Base-by-base conservation (phyloP, 768 basidiomycete genomes). In the Lactarius evosmus region DNA sequence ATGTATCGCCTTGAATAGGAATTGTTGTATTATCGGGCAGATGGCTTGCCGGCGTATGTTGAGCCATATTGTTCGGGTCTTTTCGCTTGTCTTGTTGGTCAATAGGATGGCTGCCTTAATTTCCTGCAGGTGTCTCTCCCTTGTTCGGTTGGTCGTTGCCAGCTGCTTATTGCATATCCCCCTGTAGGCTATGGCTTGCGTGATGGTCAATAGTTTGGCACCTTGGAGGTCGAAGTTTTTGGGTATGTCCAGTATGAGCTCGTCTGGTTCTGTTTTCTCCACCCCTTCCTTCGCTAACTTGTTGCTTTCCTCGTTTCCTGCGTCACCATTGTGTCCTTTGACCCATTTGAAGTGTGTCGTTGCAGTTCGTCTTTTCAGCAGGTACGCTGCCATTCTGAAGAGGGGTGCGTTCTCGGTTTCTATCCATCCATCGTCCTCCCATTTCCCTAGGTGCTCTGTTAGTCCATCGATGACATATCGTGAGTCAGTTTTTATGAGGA, bases 351-450 rank as follows among this genome's bases (percentile, higher is more conserved):
- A 60, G 22, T 33, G 12, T 0, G 49, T 60, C 0, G 59, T n/a
- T 19, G 50, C 50, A 8, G 49, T n/a, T 7, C 49, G 30, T 4
- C 7, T 9, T 36, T 36, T n/a, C 3, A 60, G 34, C 1, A 30
- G 44, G 46, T 29, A 12, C 5, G 59, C 59, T 12, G 59, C 59
- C 19, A 27, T 36, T 34, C 25, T 29, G 59, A 60, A 60, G 7
- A 32, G 33, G 0, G 11, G n/a, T 17, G 29, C 38, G 9, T 60
- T 34, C 2, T 14, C 17, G 2, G 34, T 22, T 1, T 32, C 32
- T 8, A 60, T 60, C 59, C 59, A 52, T 16, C 59, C 51, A 1
- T 32, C 0, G 36, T 60, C 29, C 19, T 60, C 59, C 58, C 58
- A 59, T 1, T 4, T 19, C 0, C 12, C 2, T 2, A 59, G 58